phyloP scores from a whole-genome alignment of 2,329 filamentous ascomycete species.

The Diaporthe citri region DNA sequence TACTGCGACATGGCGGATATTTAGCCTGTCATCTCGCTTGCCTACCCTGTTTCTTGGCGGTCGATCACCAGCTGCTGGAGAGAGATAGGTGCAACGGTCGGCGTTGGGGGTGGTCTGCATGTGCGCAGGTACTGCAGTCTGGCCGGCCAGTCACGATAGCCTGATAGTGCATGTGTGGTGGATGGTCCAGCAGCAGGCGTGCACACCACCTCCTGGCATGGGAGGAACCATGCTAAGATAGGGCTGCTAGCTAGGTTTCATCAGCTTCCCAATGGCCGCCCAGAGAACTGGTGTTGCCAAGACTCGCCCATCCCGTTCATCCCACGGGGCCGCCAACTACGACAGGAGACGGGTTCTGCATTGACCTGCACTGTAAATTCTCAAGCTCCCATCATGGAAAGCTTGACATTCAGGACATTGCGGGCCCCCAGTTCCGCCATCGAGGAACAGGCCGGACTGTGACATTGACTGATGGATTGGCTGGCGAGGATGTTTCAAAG shows the following conservation, averaged over 20 bases:
- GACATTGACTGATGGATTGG: conserved; percentile 20
- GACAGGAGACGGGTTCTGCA: not conserved
- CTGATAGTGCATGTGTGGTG: not conserved
- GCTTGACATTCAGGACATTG: not conserved
- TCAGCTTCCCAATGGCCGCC: not conserved
- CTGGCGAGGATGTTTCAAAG: conserved; percentile 23
- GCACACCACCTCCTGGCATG: not conserved
- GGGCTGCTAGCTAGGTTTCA: conserved; percentile 21
- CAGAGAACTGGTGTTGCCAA: conserved; percentile 5
- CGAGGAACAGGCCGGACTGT: conserved; percentile 5
- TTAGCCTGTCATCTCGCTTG: conserved; percentile 29
- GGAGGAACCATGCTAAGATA: not conserved
- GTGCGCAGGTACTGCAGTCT: not conserved
- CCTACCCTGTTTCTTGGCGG: conserved; percentile 14
- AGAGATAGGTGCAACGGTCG: conserved; percentile 1
- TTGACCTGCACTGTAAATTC: not conserved
- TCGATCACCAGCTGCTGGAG: conserved; percentile 1
- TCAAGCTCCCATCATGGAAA: conserved; percentile 6
- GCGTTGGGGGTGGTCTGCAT: not conserved
- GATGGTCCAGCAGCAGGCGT: not conserved
- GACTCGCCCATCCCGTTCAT: conserved; percentile 12
- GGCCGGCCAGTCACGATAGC: not conserved
- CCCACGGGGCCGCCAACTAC: conserved; percentile 16
- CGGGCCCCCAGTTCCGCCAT: not conserved
- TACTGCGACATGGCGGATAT: conserved; percentile 9